These are phyloP conservation scores for Diaporthe humulicola DNA, from an alignment of 2,329 filamentous ascomycete genomes.

Conservation along the genomic window DNA sequence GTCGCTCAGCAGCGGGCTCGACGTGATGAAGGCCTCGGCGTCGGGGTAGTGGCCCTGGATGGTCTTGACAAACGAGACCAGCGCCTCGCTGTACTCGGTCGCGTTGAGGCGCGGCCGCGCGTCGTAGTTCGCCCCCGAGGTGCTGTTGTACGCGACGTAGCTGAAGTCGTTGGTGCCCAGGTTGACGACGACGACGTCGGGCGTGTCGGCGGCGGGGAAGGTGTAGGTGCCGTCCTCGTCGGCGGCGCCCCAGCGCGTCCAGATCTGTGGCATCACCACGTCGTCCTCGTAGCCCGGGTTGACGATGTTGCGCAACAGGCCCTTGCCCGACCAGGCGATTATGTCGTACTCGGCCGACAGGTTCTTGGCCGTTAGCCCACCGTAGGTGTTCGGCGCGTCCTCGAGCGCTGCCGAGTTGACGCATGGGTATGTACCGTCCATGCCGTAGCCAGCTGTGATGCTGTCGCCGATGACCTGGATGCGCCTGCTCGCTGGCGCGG, in stretches of 20 bases:
- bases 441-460: constrained; percentile 59
- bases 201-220: constrained; percentile 48
- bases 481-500: constrained; percentile 46
- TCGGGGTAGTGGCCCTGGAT: constrained; percentile 52
- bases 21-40: constrained; percentile 56
- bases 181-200: constrained; percentile 57
- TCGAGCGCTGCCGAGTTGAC: constrained; percentile 54
- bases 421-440: constrained; percentile 56
- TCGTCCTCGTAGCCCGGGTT: constrained; percentile 46
- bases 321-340: constrained; percentile 60
- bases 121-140: not conserved
- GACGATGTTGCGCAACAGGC: constrained; percentile 55
- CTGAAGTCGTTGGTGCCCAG: constrained; percentile 60
- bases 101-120: constrained; percentile 48
- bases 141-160: constrained; percentile 45
- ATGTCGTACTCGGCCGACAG: constrained; percentile 57
- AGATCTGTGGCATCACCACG: constrained; percentile 55
- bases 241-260: constrained; percentile 57
- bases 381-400: constrained; percentile 57
- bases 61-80: constrained; percentile 49
- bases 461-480: constrained; percentile 61
- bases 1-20: constrained; percentile 55
- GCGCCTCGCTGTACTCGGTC: constrained; percentile 45
- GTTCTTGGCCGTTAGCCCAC: constrained; percentile 56
- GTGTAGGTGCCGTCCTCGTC: constrained; percentile 54